Conservation (phyloP, 495 filamentous ascomycete species). For the Neurospora sp. region DNA sequence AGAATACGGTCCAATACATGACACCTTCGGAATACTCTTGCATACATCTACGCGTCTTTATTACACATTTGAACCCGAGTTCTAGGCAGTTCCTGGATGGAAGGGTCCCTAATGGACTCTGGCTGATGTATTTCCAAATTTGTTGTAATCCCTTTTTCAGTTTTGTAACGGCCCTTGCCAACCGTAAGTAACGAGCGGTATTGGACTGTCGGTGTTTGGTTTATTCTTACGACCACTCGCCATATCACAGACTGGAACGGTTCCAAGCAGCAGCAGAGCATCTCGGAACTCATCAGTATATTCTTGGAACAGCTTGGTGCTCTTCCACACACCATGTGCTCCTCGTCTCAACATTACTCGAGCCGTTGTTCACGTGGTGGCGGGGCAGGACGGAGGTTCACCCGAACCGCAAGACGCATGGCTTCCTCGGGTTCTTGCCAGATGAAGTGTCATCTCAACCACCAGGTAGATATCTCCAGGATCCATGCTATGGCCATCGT, state of each 20-base stretch:
- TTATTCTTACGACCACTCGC: too few relatives aligned
- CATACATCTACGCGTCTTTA: background rate
- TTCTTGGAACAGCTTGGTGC: background rate
- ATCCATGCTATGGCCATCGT: background rate
- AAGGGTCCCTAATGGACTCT: too few relatives aligned
- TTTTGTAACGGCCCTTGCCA: too few relatives aligned
- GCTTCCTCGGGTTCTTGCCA: background rate
- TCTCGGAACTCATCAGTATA: background rate
- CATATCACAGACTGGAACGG: too few relatives aligned
- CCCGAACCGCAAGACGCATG: background rate
- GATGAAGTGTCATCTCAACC: background rate
- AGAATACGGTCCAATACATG: background rate
- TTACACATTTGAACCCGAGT: too few relatives aligned
- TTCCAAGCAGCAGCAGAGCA: background rate
- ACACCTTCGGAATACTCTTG: background rate
- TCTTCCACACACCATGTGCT: background rate
- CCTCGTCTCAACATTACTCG: background rate
- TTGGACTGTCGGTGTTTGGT: too few relatives aligned
- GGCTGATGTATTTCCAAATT: too few relatives aligned
- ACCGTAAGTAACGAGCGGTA: too few relatives aligned
- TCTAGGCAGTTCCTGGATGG: too few relatives aligned
- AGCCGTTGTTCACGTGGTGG: background rate
- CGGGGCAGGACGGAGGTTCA: background rate
- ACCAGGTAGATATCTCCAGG: background rate
- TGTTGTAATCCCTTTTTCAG: too few relatives aligned